phyloP scores from a whole-genome alignment of 179 eudicot species.

The Drosera spatulata region DNA sequence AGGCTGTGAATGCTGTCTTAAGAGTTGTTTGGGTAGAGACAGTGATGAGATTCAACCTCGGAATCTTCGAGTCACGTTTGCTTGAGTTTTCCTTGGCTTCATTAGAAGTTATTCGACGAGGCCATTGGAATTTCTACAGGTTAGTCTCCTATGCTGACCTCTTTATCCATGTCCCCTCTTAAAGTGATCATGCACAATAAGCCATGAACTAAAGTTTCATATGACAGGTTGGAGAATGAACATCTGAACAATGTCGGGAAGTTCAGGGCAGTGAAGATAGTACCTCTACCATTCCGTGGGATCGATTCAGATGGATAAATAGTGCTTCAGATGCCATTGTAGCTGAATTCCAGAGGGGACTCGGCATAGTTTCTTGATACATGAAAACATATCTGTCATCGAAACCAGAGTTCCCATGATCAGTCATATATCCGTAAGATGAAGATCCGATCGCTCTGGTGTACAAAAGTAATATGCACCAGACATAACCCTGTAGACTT shows the following conservation, averaged over 20 bases:
- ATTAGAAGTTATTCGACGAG: slow-evolving; percentile 89
- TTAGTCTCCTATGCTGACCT: slow-evolving; percentile 6
- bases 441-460: too few relatives aligned
- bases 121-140: slow-evolving; percentile 99
- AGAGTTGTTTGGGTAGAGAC: slow-evolving; percentile 29
- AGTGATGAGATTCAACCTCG: slow-evolving; percentile 46
- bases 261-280: neutral
- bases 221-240: neutral
- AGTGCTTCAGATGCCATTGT: too few relatives aligned
- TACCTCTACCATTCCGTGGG: slow-evolving; percentile 2
- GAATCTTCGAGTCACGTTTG: slow-evolving; percentile 48
- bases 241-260: too few relatives aligned
- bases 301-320: neutral
- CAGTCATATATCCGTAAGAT: too few relatives aligned
- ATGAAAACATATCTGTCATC: too few relatives aligned
- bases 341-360: too few relatives aligned
- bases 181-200: neutral
- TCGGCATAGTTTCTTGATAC: too few relatives aligned
- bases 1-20: slow-evolving; percentile 76
- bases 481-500: too few relatives aligned
- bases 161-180: neutral
- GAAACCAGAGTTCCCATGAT: too few relatives aligned
- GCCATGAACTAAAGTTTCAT: neutral
- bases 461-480: too few relatives aligned
- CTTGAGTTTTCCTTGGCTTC: slow-evolving; percentile 17